Conservation (phyloP, 2,329 filamentous ascomycete genomes). For the Ramularia endophylla region DNA sequence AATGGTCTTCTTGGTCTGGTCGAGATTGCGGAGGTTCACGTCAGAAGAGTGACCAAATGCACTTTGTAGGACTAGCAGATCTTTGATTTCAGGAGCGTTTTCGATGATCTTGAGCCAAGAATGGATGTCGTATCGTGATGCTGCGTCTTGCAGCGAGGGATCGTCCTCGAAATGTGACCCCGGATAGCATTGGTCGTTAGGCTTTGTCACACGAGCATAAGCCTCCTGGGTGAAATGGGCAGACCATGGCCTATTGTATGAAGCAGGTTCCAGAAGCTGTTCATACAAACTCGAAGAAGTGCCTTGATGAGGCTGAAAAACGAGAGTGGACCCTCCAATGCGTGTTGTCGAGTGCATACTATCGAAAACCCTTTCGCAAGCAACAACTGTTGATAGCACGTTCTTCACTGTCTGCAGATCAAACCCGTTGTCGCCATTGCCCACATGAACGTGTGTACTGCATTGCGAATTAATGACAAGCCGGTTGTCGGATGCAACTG, state of each 20-base stretch:
- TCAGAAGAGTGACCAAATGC: slow-evolving; percentile 2
- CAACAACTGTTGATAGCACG: neutral
- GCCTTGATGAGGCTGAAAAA: no score
- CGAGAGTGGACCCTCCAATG: neutral
- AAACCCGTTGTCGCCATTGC: neutral
- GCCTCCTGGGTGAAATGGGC: slow-evolving; percentile 1
- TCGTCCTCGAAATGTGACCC: neutral
- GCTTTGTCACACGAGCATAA: neutral
- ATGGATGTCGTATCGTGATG: slow-evolving; percentile 4
- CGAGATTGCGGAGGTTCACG: slow-evolving; percentile 6
- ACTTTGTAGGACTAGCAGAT: slow-evolving; percentile 9
- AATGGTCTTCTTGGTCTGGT: neutral
- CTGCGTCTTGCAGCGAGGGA: slow-evolving; percentile 3
- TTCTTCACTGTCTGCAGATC: neutral
- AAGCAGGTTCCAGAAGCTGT: neutral
- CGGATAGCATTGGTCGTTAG: neutral
- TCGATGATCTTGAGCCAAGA: slow-evolving; percentile 10
- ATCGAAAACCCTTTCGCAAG: neutral
- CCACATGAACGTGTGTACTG: neutral
- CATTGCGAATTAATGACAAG: neutral
- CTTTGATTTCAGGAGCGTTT: slow-evolving; percentile 3
- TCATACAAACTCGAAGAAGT: no score
- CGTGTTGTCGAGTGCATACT: neutral
- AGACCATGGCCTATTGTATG: slow-evolving; percentile 12
- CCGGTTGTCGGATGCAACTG: neutral